A percentile compares a stretch with the other conserved stretches of the same genome.
Evolutionary conservation across 2,329 filamentous ascomycete species (phyloP).

Genomic region (Chaetothyriales sp.): DNA sequence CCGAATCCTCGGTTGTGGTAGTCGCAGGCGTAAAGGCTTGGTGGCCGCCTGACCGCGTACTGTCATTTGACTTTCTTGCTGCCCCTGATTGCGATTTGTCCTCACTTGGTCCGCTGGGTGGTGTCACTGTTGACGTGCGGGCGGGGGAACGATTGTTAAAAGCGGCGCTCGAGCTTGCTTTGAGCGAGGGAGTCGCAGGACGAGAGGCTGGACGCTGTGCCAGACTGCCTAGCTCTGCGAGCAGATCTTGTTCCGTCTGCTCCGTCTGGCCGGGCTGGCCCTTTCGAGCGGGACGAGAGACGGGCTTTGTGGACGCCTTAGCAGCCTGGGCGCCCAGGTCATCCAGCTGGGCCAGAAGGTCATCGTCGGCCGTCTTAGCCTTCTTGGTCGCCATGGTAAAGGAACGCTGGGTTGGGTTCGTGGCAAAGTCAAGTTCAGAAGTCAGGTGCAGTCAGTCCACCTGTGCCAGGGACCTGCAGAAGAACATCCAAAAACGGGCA

Average conservation of each 20-base stretch:
- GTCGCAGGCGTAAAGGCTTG: conserved; percentile 56
- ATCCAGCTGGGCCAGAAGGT: conserved; percentile 36
- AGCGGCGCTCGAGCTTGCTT: conserved; percentile 38
- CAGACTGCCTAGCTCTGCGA: conserved; percentile 76
- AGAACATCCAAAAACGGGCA: background rate
- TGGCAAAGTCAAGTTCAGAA: background rate
- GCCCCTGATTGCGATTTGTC: conserved; percentile 37
- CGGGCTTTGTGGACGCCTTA: conserved; percentile 20
- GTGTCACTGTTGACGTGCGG: conserved; percentile 35
- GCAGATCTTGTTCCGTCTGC: conserved; percentile 51
- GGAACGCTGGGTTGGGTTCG: background rate
- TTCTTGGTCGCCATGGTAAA: conserved; percentile 19
- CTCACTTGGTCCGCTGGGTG: conserved; percentile 43
- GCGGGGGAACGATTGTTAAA: conserved; percentile 40
- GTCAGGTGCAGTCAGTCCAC: no score
- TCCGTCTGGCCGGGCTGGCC: conserved; percentile 13
- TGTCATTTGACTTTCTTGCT: conserved; percentile 62
- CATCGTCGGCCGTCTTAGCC: conserved; percentile 28
- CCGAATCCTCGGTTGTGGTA: conserved; percentile 36
- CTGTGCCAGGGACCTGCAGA: no score
- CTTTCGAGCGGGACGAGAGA: conserved; percentile 10
- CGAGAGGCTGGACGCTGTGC: conserved; percentile 56
- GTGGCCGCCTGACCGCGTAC: conserved; percentile 49
- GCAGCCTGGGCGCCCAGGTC: conserved; percentile 28
- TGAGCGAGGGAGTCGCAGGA: conserved; percentile 62